Evolutionary conservation across 768 basidiomycete species (phyloP), one percentile per base, ranked within the genome.

Genomic region (Xerocomus spinulosus): DNA sequence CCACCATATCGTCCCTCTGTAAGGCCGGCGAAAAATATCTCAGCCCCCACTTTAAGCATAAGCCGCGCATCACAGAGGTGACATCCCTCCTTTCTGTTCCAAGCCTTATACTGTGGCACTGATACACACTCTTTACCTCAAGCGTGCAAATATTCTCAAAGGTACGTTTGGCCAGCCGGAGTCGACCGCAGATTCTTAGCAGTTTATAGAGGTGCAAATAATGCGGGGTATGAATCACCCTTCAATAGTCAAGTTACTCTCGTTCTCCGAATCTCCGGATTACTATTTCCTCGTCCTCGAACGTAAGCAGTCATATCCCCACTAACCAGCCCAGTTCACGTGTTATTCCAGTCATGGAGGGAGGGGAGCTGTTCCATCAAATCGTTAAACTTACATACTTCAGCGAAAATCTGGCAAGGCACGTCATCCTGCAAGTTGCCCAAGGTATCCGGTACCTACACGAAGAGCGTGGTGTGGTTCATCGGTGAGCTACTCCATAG

Each of bases 351-450:
- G 91, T 98, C 38, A 89, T 97, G 92, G 89, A 87, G 64, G 96
- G 96, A 49, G 96, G 96, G 51, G 96, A 99, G 67, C 76, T 99
- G 2, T 99, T 99, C 74, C 93, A 97, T 64, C 94, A 96, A 66
- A 97, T 97, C 63, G 96, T 99, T 70, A 98, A 96, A 66, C 80
- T 98, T 52, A 99, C 96, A 3, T 99, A 98, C 70, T 99, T 99
- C 67, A 92, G 88, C 67, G 96, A 99, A 70, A 90, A 87, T 48
- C 84, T 99, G n/a, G 80, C 96, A 5, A 85, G 94, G 10, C 96
- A 98, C 64, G 94, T 98, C 59, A 97, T 99, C 57, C 73, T 96
- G 0, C 96, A 99, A 70, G 93, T 96, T 21, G 92, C 91, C 0
- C 79, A 91, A 14, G 96, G 90, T 17, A 97, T 99, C 39, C 82